These are phyloP conservation scores for Noccaea caerulescens DNA, from an alignment of 345 rosid genomes.

Conservation along the genomic window DNA sequence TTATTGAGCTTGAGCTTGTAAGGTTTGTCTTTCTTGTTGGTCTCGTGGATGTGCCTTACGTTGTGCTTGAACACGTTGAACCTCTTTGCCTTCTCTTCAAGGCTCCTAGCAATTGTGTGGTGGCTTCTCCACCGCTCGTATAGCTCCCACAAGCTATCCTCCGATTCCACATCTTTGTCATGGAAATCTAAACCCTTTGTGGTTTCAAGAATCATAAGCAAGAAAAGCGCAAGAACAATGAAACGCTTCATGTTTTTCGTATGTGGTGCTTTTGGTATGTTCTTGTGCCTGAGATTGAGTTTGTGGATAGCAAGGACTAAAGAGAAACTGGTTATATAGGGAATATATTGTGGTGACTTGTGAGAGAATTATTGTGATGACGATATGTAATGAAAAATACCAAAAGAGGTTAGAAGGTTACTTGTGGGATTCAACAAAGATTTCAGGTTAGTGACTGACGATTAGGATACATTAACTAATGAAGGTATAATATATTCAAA, in stretches of 20 bases:
- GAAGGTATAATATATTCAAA: slow-evolving; percentile 5
- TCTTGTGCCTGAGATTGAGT: slow-evolving; percentile 28
- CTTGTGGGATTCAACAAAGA: slow-evolving; percentile 38
- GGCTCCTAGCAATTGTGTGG: slow-evolving; percentile 69
- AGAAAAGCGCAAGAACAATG: slow-evolving; percentile 45
- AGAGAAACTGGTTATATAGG: slow-evolving; percentile 26
- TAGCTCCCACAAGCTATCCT: slow-evolving; percentile 71
- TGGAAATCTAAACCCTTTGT: slow-evolving; percentile 67
- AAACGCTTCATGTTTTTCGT: slow-evolving; percentile 39
- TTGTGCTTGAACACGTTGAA: slow-evolving; percentile 84
- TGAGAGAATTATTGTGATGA: slow-evolving; percentile 23
- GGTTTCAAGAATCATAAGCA: slow-evolving; percentile 51
- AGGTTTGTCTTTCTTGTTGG: slow-evolving; percentile 70
- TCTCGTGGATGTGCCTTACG: slow-evolving; percentile 67
- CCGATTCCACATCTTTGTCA: slow-evolving; percentile 64
- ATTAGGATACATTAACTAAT: slow-evolving; percentile 2
- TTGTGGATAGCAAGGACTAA: neutral
- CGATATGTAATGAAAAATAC: slow-evolving; percentile 2
- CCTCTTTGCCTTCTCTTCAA: slow-evolving; percentile 64
- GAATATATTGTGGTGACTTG: neutral
- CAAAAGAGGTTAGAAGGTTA: slow-evolving; percentile 28
- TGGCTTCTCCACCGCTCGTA: slow-evolving; percentile 92
- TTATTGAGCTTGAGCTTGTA: slow-evolving; percentile 84
- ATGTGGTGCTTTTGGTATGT: slow-evolving; percentile 8
- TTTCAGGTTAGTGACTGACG: slow-evolving; percentile 15